Percentiles rank a stretch among this genome's conserved stretches.
These are phyloP conservation scores for Cercophora scortea DNA, from an alignment of 495 filamentous ascomycete genomes.

Conservation along the genomic window DNA sequence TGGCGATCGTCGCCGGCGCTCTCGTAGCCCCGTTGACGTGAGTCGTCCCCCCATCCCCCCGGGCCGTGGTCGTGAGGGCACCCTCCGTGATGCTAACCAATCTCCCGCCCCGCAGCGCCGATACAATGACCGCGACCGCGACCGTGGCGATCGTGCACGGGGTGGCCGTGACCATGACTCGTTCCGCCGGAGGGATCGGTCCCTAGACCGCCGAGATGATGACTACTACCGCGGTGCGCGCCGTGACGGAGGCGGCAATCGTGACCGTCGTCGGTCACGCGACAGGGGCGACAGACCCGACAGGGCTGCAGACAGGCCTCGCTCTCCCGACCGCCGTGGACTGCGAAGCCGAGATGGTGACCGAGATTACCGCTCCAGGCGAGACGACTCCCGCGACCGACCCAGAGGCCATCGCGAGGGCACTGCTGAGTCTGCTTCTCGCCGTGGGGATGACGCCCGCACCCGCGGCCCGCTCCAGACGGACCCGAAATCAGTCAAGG, in stretches of 20 bases:
- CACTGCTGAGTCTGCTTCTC: slow-evolving; percentile 66
- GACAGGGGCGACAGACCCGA: slow-evolving; percentile 47
- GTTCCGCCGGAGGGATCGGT: slow-evolving; percentile 65
- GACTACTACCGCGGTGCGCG: slow-evolving; percentile 55
- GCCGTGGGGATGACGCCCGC: slow-evolving; percentile 59
- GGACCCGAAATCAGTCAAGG: slow-evolving; percentile 35
- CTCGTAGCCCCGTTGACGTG: slow-evolving; percentile 67
- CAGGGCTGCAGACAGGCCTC: slow-evolving; percentile 39
- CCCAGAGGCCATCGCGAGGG: slow-evolving; percentile 61
- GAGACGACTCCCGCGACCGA: slow-evolving; percentile 73
- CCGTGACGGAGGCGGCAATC: slow-evolving; percentile 20
- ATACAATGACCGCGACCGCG: slow-evolving; percentile 30
- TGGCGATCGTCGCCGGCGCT: slow-evolving; percentile 56
- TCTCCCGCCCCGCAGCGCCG: slow-evolving; percentile 41
- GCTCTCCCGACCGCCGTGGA: slow-evolving; percentile 24
- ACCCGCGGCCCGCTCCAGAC: slow-evolving; percentile 40
- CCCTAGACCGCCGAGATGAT: slow-evolving; percentile 66
- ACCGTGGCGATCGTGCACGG: slow-evolving; percentile 45
- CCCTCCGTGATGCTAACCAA: slow-evolving; percentile 21
- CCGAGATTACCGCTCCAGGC: slow-evolving; percentile 64
- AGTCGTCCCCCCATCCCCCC: slow-evolving; percentile 16
- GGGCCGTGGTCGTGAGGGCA: background rate
- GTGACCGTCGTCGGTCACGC: slow-evolving; percentile 49
- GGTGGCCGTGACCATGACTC: slow-evolving; percentile 51
- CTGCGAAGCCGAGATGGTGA: slow-evolving; percentile 53